A percentile compares a stretch with the other conserved stretches of the same genome.
Evolutionary conservation across 2,329 filamentous ascomycete species (phyloP).

Genomic region (Fonsecaea monophora): DNA sequence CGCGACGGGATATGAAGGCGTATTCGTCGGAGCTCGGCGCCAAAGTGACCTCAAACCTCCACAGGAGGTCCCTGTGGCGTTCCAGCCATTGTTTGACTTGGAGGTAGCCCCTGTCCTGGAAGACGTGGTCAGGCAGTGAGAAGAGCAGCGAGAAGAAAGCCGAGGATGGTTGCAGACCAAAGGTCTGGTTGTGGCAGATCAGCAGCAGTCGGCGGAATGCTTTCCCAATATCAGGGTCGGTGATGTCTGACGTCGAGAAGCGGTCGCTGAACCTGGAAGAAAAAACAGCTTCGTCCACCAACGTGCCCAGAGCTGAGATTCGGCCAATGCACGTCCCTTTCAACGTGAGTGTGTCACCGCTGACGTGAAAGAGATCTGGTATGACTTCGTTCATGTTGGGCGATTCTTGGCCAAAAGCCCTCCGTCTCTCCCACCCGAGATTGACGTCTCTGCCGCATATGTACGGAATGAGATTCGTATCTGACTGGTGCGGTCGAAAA

Average conservation of each 20-base stretch:
- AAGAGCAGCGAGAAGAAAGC: constrained; percentile 30
- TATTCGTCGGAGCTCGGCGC: constrained; percentile 4
- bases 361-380: constrained; percentile 23
- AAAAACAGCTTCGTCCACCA: constrained; percentile 8
- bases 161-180: constrained; percentile 17
- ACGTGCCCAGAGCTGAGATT: constrained; percentile 23
- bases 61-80: constrained; percentile 19
- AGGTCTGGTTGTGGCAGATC: constrained; percentile 31
- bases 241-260: constrained; percentile 7
- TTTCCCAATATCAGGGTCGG: constrained; percentile 24
- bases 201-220: constrained; percentile 31
- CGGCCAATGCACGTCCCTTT: constrained; percentile 24
- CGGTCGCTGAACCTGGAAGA: neutral
- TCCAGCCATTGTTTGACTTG: constrained; percentile 24
- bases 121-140: constrained; percentile 24
- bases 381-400: constrained; percentile 24
- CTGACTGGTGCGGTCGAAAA: constrained; percentile 24
- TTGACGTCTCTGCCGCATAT: constrained; percentile 28
- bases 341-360: constrained; percentile 20
- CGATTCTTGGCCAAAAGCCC: constrained; percentile 28
- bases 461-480: constrained; percentile 26
- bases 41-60: constrained; percentile 9
- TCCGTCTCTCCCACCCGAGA: constrained; percentile 30
- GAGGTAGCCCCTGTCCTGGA: constrained; percentile 8
- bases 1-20: constrained; percentile 15